Conservation (phyloP, 371 early-diverging fungal species). For the Rhizomucor pusillus region DNA sequence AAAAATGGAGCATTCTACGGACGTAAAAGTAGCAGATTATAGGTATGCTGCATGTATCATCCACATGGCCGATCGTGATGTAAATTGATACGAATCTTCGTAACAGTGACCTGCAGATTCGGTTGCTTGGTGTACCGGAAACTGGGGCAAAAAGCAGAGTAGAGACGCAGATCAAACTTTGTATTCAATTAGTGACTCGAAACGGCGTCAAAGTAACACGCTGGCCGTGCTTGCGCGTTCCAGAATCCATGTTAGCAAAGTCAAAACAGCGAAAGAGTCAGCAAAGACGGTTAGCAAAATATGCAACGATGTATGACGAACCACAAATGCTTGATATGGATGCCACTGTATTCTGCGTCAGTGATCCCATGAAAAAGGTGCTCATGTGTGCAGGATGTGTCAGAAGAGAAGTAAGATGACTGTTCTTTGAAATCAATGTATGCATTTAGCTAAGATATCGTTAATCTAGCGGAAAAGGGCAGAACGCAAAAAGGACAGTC, state of each 20-base stretch:
- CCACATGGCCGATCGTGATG: no score
- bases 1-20: no score
- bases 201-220: slow-evolving; percentile 60
- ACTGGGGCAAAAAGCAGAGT: slow-evolving; percentile 86
- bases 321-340: slow-evolving; percentile 60
- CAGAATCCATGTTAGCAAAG: slow-evolving; percentile 63
- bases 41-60: no score
- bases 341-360: slow-evolving; percentile 80
- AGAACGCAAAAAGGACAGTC: slow-evolving; percentile 42
- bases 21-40: no score
- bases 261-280: slow-evolving; percentile 46
- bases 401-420: slow-evolving; percentile 67
- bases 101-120: no score
- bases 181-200: slow-evolving; percentile 64
- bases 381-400: slow-evolving; percentile 82
- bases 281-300: slow-evolving; percentile 13
- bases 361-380: slow-evolving; percentile 69
- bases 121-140: slow-evolving; percentile 75
- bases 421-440: neutral
- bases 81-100: no score
- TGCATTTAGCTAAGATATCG: neutral
- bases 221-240: slow-evolving; percentile 74
- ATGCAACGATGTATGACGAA: slow-evolving; percentile 18
- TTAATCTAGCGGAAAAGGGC: slow-evolving; percentile 52
- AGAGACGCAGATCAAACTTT: slow-evolving; percentile 84